A percentile compares a stretch with the other conserved stretches of the same genome.
These are phyloP conservation scores for Anthracocystis panici-leucophaei DNA, from an alignment of 1,284 basidiomycete species.

Conservation along the genomic window DNA sequence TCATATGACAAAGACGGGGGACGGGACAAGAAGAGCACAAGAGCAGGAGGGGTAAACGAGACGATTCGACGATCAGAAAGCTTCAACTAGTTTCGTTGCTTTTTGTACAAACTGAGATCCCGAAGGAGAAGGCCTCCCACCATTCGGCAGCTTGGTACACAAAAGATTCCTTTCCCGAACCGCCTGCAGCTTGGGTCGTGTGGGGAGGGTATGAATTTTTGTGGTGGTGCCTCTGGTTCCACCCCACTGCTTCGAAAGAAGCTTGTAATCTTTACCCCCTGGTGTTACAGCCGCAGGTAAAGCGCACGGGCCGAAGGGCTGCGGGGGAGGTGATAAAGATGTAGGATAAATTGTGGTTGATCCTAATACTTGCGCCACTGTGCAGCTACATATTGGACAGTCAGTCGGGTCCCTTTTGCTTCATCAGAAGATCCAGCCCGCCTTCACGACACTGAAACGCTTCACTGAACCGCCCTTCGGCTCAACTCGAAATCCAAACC, in stretches of 20 bases:
- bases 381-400: slow-evolving; percentile 10
- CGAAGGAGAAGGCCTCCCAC: no score
- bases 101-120: no score
- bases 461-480: not conserved
- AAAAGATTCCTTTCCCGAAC: no score
- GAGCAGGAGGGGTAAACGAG: not conserved
- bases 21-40: not conserved
- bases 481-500: not conserved
- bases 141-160: not conserved
- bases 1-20: not conserved
- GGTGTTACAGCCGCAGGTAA: not conserved
- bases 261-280: not conserved
- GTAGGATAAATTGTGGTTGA: slow-evolving; percentile 34
- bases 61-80: not conserved
- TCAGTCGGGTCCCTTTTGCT: not conserved
- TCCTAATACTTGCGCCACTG: slow-evolving; percentile 12
- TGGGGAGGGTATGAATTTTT: no score
- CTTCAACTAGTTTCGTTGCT: no score
- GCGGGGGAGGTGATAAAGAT: not conserved
- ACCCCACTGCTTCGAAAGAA: not conserved
- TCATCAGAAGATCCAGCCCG: not conserved
- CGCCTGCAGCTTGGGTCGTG: no score
- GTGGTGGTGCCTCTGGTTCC: no score
- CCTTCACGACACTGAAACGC: not conserved
- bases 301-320: not conserved